phyloP scores from a whole-genome alignment of 768 basidiomycete species.

The Suillus lakei region DNA sequence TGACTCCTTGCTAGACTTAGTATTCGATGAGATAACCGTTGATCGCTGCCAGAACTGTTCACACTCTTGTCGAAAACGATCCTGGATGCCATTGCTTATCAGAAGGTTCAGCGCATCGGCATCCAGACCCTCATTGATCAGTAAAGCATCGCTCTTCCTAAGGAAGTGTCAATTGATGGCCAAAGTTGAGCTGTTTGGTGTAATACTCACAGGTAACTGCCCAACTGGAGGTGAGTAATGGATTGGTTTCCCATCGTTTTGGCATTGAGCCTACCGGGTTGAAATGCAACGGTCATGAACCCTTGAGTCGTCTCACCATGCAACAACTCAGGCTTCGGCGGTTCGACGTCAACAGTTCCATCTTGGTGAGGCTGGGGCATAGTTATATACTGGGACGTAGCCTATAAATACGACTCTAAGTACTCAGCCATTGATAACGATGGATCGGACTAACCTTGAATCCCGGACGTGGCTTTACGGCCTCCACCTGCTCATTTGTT shows the following conservation, averaged over 20 bases:
- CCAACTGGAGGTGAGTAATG: constrained; percentile 18
- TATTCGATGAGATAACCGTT: neutral
- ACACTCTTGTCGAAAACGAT: constrained; percentile 28
- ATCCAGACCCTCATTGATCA: constrained; percentile 25
- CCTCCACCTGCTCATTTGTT: constrained; percentile 61
- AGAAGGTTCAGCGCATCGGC: constrained; percentile 33
- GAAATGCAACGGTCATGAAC: constrained; percentile 39
- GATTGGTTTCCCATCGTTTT: constrained; percentile 3
- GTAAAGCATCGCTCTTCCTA: constrained; percentile 29
- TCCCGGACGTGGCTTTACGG: constrained; percentile 45
- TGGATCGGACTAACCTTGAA: constrained; percentile 43
- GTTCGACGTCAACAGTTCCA: constrained; percentile 10
- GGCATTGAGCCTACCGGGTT: constrained; percentile 10
- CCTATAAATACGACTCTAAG: constrained; percentile 12
- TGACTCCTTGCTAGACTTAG: neutral
- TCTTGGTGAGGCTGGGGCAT: constrained; percentile 15
- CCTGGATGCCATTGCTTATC: constrained; percentile 30
- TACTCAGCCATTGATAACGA: neutral
- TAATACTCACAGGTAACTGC: constrained; percentile 23
- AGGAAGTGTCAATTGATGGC: neutral
- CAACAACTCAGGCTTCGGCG: constrained; percentile 35
- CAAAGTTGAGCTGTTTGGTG: neutral
- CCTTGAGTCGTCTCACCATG: constrained; percentile 47
- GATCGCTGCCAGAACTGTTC: constrained; percentile 24
- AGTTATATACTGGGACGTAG: constrained; percentile 17